A percentile compares a stretch with the other conserved stretches of the same genome.
Conservation (phyloP, 2,329 filamentous ascomycete genomes). For the Cladosporium sp. region DNA sequence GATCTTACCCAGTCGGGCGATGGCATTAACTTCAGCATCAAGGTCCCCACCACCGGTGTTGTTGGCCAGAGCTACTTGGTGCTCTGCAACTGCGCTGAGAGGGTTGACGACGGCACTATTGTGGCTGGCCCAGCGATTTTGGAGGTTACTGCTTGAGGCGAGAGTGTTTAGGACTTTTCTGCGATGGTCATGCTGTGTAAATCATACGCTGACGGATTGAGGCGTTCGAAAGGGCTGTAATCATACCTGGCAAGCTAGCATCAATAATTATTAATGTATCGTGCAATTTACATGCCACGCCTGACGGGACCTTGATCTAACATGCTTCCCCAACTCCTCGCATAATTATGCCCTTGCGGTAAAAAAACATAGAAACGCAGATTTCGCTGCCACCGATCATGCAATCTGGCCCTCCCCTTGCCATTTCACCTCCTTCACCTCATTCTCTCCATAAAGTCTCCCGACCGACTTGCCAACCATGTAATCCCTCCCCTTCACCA, state of each 20-base stretch:
- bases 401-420: neutral
- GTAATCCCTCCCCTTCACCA: constrained; percentile 36
- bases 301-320: no score
- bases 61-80: constrained; percentile 22
- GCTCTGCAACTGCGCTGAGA: constrained; percentile 19
- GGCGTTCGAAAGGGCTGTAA: neutral
- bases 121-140: constrained; percentile 22
- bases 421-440: constrained; percentile 16
- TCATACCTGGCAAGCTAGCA: neutral
- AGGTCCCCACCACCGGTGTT: constrained; percentile 18
- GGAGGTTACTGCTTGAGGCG: constrained; percentile 15
- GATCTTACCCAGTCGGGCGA: constrained; percentile 14
- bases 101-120: constrained; percentile 18
- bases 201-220: no score
- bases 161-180: no score
- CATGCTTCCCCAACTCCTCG: no score
- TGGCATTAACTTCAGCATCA: constrained; percentile 19
- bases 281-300: no score
- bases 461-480: constrained; percentile 26
- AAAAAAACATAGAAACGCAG: no score
- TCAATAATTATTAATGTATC: no score
- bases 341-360: no score
- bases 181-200: no score
- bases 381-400: neutral
- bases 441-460: constrained; percentile 15